A percentile compares a stretch with the other conserved stretches of the same genome.
Conservation (phyloP, 2,329 filamentous ascomycete genomes). For the Tympanopsis confertula region DNA sequence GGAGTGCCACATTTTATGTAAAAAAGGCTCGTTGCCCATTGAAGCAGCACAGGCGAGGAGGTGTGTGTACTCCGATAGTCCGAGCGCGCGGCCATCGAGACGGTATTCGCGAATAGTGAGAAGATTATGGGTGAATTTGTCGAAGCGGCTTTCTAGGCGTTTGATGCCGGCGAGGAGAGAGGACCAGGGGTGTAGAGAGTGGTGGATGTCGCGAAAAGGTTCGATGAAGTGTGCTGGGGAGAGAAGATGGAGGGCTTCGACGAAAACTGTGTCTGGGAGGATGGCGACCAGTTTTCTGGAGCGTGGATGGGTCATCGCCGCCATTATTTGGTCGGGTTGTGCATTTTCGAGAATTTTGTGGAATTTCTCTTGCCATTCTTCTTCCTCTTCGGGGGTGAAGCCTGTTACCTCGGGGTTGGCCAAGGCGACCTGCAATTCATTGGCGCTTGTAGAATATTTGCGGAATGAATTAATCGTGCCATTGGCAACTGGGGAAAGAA, state of each 20-base stretch:
- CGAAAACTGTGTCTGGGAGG: slow-evolving; percentile 27
- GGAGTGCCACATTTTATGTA: slow-evolving; percentile 25
- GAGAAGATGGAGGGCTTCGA: slow-evolving; percentile 28
- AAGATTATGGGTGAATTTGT: not conserved
- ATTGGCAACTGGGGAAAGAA: too few species aligned
- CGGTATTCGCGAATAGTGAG: slow-evolving; percentile 17
- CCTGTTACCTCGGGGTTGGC: too few species aligned
- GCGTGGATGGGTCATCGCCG: not conserved
- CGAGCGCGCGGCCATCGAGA: slow-evolving; percentile 20
- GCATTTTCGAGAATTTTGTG: not conserved
- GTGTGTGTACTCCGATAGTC: slow-evolving; percentile 30
- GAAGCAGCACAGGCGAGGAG: slow-evolving; percentile 31
- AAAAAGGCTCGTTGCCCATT: slow-evolving; percentile 26
- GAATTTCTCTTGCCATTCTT: not conserved
- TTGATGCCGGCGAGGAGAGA: slow-evolving; percentile 3
- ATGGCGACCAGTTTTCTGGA: not conserved
- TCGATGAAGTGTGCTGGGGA: slow-evolving; percentile 30
- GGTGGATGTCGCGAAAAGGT: slow-evolving; percentile 25
- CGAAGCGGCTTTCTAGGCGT: not conserved
- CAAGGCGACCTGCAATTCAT: too few species aligned
- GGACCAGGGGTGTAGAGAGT: slow-evolving; percentile 23
- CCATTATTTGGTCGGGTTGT: not conserved
- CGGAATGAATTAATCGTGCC: too few species aligned
- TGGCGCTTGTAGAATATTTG: too few species aligned
- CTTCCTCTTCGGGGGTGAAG: too few species aligned